Evolutionary conservation across 108 stramenopile species (phyloP).

Genomic region (Thalassiosira profunda): DNA sequence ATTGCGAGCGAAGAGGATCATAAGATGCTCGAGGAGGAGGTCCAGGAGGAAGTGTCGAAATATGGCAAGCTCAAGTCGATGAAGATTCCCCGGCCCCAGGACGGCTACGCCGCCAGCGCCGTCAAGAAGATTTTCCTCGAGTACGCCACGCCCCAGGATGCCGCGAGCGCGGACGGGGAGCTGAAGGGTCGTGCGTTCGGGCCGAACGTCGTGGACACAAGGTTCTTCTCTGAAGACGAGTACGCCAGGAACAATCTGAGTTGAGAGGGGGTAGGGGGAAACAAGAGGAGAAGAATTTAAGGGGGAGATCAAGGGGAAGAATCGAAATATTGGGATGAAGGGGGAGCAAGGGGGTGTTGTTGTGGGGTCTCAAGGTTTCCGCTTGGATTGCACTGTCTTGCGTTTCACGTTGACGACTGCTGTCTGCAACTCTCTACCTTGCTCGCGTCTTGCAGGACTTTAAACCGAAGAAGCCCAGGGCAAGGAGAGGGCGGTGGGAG

Average conservation of each 20-base stretch:
- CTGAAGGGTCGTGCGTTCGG: slow-evolving; percentile 93
- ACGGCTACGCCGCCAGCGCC: slow-evolving; percentile 60
- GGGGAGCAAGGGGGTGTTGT: no score
- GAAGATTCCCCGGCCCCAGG: slow-evolving; percentile 80
- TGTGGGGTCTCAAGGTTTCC: no score
- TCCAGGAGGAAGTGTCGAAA: slow-evolving; percentile 79
- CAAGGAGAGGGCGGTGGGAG: no score
- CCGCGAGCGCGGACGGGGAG: slow-evolving; percentile 74
- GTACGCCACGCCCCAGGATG: slow-evolving; percentile 79
- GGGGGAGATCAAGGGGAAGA: neutral
- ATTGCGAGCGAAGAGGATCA: slow-evolving; percentile 87
- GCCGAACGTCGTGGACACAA: slow-evolving; percentile 74
- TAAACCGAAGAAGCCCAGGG: no score
- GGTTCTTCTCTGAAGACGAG: slow-evolving; percentile 54
- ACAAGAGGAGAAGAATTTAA: neutral
- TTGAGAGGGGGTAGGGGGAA: slow-evolving; percentile 5
- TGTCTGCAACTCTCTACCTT: no score
- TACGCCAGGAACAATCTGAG: slow-evolving; percentile 41
- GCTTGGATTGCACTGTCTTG: no score
- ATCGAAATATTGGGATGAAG: no score
- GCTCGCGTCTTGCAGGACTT: no score
- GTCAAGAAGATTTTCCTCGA: slow-evolving; percentile 92
- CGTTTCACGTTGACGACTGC: no score
- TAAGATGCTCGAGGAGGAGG: slow-evolving; percentile 83
- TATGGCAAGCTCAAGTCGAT: slow-evolving; percentile 84